Evolutionary conservation across 345 rosid genomes (phyloP).

Genomic region (Trapa bicornis): DNA sequence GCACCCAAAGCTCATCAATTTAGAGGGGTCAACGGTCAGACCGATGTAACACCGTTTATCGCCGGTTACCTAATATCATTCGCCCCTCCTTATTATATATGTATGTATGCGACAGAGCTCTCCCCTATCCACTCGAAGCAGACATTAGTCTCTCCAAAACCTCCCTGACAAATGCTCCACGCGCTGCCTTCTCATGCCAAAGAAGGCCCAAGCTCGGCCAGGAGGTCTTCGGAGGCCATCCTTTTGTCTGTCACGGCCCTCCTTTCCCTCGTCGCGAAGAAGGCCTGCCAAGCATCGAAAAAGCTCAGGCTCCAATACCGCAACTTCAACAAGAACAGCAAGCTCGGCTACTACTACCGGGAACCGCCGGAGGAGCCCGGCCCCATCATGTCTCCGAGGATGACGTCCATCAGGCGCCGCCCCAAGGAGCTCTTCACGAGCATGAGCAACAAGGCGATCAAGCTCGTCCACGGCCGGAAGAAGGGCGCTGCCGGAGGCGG

Average conservation of each 20-base stretch:
- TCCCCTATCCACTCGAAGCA: background rate
- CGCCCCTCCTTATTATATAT: background rate
- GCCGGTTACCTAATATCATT: slow-evolving; percentile 13
- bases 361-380: background rate
- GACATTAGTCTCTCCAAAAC: background rate
- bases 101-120: background rate
- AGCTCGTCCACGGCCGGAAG: slow-evolving; percentile 27
- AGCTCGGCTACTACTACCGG: background rate
- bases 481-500: background rate
- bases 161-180: slow-evolving; percentile 15
- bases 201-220: slow-evolving; percentile 9
- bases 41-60: background rate
- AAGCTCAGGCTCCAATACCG: slow-evolving; percentile 26
- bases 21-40: slow-evolving; percentile 7
- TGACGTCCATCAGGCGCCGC: slow-evolving; percentile 24
- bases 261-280: slow-evolving; percentile 42
- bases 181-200: slow-evolving; percentile 12
- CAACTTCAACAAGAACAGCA: background rate
- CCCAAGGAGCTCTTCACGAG: slow-evolving; percentile 37
- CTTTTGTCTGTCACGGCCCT: slow-evolving; percentile 31
- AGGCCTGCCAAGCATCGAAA: slow-evolving; percentile 37
- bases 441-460: slow-evolving; percentile 60
- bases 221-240: slow-evolving; percentile 25
- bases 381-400: background rate
- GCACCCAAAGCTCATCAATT: no score